These are phyloP conservation scores for Panicum miliaceum DNA, from an alignment of 176 grass and related monocot genomes.

Conservation along the genomic window DNA sequence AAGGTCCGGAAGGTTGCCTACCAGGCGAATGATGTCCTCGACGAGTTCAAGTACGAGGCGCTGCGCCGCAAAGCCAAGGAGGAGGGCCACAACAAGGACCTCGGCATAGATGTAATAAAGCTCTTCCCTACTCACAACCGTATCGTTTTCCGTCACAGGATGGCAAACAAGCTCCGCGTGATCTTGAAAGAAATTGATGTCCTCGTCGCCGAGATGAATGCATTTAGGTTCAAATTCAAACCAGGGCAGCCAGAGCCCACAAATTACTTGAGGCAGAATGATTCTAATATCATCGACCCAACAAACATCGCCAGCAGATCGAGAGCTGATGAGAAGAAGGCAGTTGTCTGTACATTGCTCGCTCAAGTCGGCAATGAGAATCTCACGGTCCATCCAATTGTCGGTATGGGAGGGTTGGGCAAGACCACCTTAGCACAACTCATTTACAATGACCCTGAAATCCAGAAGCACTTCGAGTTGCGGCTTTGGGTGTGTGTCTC, in stretches of 20 bases:
- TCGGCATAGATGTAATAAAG: conserved; percentile 2
- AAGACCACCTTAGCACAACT: conserved; percentile 6
- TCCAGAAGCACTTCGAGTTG: background rate
- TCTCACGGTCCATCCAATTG: background rate
- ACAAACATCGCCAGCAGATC: background rate
- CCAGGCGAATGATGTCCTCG: background rate
- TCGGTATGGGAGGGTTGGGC: background rate
- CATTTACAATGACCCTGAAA: background rate
- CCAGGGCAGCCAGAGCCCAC: background rate
- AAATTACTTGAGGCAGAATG: background rate
- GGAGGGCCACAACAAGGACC: background rate
- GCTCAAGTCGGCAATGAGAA: background rate
- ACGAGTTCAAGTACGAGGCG: background rate
- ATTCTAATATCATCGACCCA: background rate
- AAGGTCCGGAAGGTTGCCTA: background rate
- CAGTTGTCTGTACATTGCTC: background rate
- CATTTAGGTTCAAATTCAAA: background rate
- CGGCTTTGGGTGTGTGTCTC: background rate
- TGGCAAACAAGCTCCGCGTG: background rate
- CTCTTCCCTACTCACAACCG: background rate
- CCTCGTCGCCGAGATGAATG: background rate
- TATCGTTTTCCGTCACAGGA: background rate
- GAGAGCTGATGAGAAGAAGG: background rate
- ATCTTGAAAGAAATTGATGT: background rate
- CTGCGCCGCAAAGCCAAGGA: background rate